Base-by-base conservation (phyloP, 768 basidiomycete genomes). In the Sutorius australiensis region DNA sequence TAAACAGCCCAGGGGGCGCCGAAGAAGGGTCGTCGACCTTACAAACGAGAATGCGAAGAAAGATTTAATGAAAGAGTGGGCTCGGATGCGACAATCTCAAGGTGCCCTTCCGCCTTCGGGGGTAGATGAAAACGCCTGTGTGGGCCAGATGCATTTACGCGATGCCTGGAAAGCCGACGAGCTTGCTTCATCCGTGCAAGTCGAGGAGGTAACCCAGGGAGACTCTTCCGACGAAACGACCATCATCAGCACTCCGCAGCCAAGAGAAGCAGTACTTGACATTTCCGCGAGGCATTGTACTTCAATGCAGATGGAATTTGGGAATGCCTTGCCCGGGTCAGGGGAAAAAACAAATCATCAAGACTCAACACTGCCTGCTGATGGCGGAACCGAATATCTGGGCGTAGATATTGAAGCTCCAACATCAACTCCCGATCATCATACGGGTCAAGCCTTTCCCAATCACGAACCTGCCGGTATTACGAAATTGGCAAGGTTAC, bases 61-160 rank as follows among this genome's bases (percentile, higher is more conserved):
- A n/a, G 45, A 56, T 36, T 21, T 69, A 24, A 68, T 68, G 46
- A 60, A 67, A 31, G 58, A 69, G 44, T 71, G 67, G 67, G 67
- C 62, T 28, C 60, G 50, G n/a, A 48, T 67, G 50, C 69, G 67
- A 38, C 62, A 54, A 58, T 69, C 54, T 4, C 67, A 65, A 46
- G 67, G 67, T 37, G 7, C 53, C 16, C 54, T 63, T 37, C 47
- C 58, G n/a, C 49, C 57, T 42, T 50, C 55, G 13, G 58, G 51
- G 6, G 51, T 43, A 45, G 38, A 49, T 47, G 48, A 28, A 33
- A 55, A 54, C 6, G 17, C 45, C 21, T 32, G 53, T 21, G 40
- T 36, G 2, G 31, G 27, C 17, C 54, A 48, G 21, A 19, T 33
- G 17, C 27, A 3, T 45, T 39, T 30, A 21, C 31, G 34, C 34